Evolutionary conservation across 78 protist species (phyloP), one percentile per base, ranked within the genome.

Genomic region (Corallochytrium limacisporum): DNA sequence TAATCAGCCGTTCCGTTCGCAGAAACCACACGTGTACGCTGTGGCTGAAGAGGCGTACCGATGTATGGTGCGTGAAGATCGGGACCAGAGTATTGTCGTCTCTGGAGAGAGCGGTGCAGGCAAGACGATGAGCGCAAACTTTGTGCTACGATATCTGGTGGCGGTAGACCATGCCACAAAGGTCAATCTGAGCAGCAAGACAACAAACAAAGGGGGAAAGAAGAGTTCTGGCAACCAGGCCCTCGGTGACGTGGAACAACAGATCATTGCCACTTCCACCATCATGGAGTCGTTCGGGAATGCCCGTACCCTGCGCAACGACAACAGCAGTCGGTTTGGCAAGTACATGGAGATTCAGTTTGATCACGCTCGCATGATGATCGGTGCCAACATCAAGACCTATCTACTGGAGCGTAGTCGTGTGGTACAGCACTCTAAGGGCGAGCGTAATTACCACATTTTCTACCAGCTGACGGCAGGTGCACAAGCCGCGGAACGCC

Each of bases 201-300:
- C 31, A 38, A 33, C 48, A 5, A 5, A 49, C 33, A 35, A 4
- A 28, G 46, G 48, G 33, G 4, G 39, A 77, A 29, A 50, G 16
- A 37, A 43, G 22, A 9, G 28, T 0, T 32, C 49, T 4, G 28
- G 65, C 68, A n/a, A 13, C 49, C 69, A 43, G 43, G 69, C 28
- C 5, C 13, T 51, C 15, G 78, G 72, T 49, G 82, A 78, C 22
- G 42, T 44, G 47, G 28, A 33, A 40, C 65, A 80, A 56, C 63
- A 62, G 76, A 35, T 86, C 29, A 39, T 81, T 50, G 53, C 61
- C 39, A 38, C 78, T 2, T 75, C 81, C 56, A 83, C 87, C 2
- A 22, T 89, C 26, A 62, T 89, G 24, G 94, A 89, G 55, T 81
- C 87, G 13, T 78, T 89, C 20, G 94, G 94, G 1, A 88, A 88